Percentiles rank a stretch among this genome's conserved stretches.
phyloP scores from a whole-genome alignment of 495 filamentous ascomycete genomes.

The Bacidia gigantensis region DNA sequence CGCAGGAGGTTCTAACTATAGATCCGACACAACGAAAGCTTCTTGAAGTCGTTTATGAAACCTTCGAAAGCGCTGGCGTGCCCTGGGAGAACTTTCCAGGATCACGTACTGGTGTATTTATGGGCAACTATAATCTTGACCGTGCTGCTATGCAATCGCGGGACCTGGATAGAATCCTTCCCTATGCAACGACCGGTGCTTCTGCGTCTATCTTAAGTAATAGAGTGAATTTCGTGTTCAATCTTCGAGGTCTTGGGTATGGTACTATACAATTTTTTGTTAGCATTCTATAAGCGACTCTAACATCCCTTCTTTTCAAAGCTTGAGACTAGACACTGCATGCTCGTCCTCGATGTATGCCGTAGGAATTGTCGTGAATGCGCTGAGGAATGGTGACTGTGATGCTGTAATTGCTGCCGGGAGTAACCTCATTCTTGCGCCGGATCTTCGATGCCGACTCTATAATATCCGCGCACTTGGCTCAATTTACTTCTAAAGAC shows the following conservation, averaged over 20 bases:
- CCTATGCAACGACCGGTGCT: conserved; percentile 15
- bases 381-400: conserved; percentile 27
- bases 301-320: too few relatives aligned
- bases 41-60: conserved; percentile 36
- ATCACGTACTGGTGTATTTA: conserved; percentile 8
- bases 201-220: conserved; percentile 21
- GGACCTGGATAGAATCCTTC: conserved; percentile 21
- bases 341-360: conserved; percentile 20
- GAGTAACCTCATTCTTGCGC: conserved; percentile 28
- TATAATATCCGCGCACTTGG: too few relatives aligned
- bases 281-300: conserved; percentile 5
- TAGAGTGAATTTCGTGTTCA: conserved; percentile 22
- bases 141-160: conserved; percentile 19
- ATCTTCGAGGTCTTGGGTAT: conserved; percentile 16
- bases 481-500: too few relatives aligned
- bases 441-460: too few relatives aligned
- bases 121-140: conserved; percentile 14
- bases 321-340: too few relatives aligned
- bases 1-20: conserved; percentile 33
- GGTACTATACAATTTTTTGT: background rate
- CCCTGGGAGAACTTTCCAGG: conserved; percentile 8
- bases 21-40: conserved; percentile 45
- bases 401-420: conserved; percentile 30
- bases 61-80: conserved; percentile 23
- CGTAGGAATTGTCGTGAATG: conserved; percentile 24